phyloP scores from a whole-genome alignment of 192 early-diverging fungal species.

The Piromyces sp. region DNA sequence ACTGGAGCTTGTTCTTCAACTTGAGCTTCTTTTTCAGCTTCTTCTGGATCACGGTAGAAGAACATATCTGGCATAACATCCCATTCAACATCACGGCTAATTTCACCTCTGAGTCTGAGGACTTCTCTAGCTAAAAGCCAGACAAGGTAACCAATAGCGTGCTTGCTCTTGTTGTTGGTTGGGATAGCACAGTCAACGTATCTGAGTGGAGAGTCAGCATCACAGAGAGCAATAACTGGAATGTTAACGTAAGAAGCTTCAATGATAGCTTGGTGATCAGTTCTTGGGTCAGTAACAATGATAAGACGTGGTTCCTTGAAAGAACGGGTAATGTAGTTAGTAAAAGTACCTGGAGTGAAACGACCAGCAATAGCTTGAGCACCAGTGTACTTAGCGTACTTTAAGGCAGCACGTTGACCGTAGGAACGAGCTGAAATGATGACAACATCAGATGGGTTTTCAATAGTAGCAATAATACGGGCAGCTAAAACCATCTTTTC shows the following conservation, averaged over 20 bases:
- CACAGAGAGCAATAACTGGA: slow-evolving; percentile 97
- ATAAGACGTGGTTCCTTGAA: slow-evolving; percentile 99
- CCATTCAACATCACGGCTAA: slow-evolving; percentile 74
- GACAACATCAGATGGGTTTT: slow-evolving; percentile 95
- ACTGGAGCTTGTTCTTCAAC: slow-evolving; percentile 28
- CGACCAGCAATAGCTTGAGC: slow-evolving; percentile 97
- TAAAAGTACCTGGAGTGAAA: slow-evolving; percentile 99
- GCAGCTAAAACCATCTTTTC: slow-evolving; percentile 98
- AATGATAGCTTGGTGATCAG: slow-evolving; percentile 95
- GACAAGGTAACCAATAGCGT: slow-evolving; percentile 93
- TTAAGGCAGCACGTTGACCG: slow-evolving; percentile 96
- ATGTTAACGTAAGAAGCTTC: slow-evolving; percentile 99
- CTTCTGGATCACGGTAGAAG: slow-evolving; percentile 99
- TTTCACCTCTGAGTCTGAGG: slow-evolving; percentile 86
- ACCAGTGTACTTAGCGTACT: slow-evolving; percentile 97
- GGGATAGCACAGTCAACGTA: slow-evolving; percentile 98
- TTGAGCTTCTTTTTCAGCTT: slow-evolving; percentile 16
- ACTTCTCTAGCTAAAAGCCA: slow-evolving; percentile 98
- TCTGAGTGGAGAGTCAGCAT: slow-evolving; percentile 88
- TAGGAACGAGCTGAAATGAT: slow-evolving; percentile 92
- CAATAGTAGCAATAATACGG: slow-evolving; percentile 93
- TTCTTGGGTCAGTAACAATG: slow-evolving; percentile 91
- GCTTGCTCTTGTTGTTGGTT: slow-evolving; percentile 98
- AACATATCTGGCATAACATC: slow-evolving; percentile 99
- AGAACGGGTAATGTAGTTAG: slow-evolving; percentile 99